Conservation (phyloP, 176 grass and related monocot genomes). For the Phoenix dactylifera region DNA sequence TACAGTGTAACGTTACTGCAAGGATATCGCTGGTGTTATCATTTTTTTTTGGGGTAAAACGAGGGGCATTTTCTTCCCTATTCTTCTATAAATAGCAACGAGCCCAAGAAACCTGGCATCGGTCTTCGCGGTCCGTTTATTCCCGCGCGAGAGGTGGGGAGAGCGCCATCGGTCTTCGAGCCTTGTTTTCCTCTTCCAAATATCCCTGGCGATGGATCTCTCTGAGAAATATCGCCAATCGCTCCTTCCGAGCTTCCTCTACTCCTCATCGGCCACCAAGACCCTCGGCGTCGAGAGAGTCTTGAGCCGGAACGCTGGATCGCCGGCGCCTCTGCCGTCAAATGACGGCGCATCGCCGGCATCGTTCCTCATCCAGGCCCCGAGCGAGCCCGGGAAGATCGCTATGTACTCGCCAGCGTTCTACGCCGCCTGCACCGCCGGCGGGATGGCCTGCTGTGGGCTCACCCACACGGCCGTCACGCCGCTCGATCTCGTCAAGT, state of each 20-base stretch:
- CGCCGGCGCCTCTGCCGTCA: background rate
- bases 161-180: too few relatives aligned
- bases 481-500: conserved; percentile 94
- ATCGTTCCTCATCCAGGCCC: background rate
- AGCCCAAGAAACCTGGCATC: too few relatives aligned
- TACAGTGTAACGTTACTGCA: too few relatives aligned
- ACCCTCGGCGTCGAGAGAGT: conserved; percentile 4
- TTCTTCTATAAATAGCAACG: too few relatives aligned
- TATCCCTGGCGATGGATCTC: conserved; percentile 5
- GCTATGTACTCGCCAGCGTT: conserved; percentile 69
- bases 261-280: conserved; percentile 11
- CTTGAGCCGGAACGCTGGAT: background rate
- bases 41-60: too few relatives aligned
- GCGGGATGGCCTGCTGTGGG: conserved; percentile 82
- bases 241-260: conserved; percentile 65
- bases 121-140: too few relatives aligned
- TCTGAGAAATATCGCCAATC: conserved; percentile 37
- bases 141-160: too few relatives aligned
- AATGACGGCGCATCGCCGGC: background rate
- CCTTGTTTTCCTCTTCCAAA: background rate
- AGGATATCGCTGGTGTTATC: too few relatives aligned
- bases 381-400: conserved; percentile 30
- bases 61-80: too few relatives aligned
- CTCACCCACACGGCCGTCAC: conserved; percentile 98
- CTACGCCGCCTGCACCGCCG: conserved; percentile 88